A percentile compares a stretch with the other conserved stretches of the same genome.
Evolutionary conservation across 192 early-diverging fungal genomes (phyloP).

Genomic region (Entophlyctis luteolus): DNA sequence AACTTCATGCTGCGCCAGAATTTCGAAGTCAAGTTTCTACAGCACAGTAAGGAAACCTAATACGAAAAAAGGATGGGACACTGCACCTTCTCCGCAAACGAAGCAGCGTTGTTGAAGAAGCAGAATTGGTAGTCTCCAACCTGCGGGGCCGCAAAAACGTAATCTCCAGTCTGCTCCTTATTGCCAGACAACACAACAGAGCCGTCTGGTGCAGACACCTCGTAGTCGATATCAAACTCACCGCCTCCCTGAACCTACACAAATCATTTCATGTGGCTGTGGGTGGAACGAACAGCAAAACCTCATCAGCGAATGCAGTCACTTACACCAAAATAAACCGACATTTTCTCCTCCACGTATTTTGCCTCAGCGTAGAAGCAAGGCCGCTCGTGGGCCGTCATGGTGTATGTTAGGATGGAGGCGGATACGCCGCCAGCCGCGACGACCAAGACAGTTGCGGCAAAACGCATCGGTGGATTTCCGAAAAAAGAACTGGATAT

Average conservation of each 20-base stretch:
- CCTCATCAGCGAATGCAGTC: not conserved
- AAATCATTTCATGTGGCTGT: not conserved
- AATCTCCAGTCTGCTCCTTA: slow-evolving; percentile 92
- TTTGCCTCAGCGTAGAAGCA: slow-evolving; percentile 88
- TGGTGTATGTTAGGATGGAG: slow-evolving; percentile 75
- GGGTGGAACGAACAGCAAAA: not conserved
- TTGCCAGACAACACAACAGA: slow-evolving; percentile 69
- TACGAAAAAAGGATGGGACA: no score
- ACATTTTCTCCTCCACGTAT: slow-evolving; percentile 81
- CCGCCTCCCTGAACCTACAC: slow-evolving; percentile 92
- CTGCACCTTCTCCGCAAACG: slow-evolving; percentile 80
- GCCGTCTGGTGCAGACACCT: slow-evolving; percentile 71
- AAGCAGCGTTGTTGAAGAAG: slow-evolving; percentile 92
- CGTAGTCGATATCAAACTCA: slow-evolving; percentile 94
- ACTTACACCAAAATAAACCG: slow-evolving; percentile 97
- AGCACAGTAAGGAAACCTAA: no score
- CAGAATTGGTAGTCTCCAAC: slow-evolving; percentile 94
- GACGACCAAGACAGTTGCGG: no score
- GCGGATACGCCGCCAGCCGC: no score
- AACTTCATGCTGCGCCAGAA: slow-evolving; percentile 84
- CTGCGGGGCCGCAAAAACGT: slow-evolving; percentile 79
- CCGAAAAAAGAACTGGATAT: no score
- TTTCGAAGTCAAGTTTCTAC: slow-evolving; percentile 82
- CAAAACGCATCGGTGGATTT: no score
- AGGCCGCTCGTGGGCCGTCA: slow-evolving; percentile 83